phyloP scores from a whole-genome alignment of 257 asterid genomes.

The Solanum chaucha region DNA sequence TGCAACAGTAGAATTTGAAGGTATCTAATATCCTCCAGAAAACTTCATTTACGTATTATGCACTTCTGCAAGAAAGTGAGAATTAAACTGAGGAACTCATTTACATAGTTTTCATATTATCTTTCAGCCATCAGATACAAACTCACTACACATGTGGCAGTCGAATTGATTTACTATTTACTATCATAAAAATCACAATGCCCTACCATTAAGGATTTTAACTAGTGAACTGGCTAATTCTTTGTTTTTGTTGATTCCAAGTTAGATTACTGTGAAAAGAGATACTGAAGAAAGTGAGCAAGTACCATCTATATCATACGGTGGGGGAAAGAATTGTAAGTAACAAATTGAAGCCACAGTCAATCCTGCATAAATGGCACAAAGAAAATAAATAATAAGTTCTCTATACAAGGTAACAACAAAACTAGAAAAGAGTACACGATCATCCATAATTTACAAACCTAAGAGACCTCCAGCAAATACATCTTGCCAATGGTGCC shows the following conservation, averaged over 20 bases:
- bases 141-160: not conserved
- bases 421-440: not conserved
- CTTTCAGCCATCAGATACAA: not conserved
- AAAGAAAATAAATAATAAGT: slow-evolving; percentile 6
- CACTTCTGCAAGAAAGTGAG: not conserved
- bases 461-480: slow-evolving; percentile 67
- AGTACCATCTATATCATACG: slow-evolving; percentile 72
- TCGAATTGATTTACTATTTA: not conserved
- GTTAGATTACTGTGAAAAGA: not conserved
- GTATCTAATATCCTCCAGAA: not conserved
- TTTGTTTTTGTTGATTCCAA: not conserved
- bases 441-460: slow-evolving; percentile 9
- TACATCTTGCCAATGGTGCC: slow-evolving; percentile 91
- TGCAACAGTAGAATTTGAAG: not conserved
- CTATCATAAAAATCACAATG: not conserved
- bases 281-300: not conserved
- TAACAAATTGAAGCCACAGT: slow-evolving; percentile 78
- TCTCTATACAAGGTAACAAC: not conserved
- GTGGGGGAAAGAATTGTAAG: slow-evolving; percentile 93
- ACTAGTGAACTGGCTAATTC: not conserved
- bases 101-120: not conserved
- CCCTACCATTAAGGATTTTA: not conserved
- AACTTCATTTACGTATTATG: not conserved
- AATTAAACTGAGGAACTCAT: not conserved
- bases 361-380: slow-evolving; percentile 44